Base-by-base conservation (phyloP, 2,329 filamentous ascomycete species). In the Exophiala viscosa region DNA sequence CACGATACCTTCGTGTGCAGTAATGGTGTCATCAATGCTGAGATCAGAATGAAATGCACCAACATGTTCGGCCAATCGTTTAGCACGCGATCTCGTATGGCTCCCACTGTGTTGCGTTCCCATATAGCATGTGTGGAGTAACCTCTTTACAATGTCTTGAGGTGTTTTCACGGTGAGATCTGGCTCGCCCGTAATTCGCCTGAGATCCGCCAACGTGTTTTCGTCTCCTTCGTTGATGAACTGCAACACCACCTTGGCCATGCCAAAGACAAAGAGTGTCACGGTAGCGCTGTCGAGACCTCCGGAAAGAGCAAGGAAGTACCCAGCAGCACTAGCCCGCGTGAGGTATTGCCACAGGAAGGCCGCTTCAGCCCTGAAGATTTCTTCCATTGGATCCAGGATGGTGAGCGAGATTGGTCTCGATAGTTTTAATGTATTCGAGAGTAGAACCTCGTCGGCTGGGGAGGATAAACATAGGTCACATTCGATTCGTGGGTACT, bases 101-200 rank as follows among this genome's bases (percentile, higher is more conserved):
- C 73, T 70, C 45, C 80, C 84, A 38, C 85, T 85, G 57, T 86
- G 81, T 60, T 76, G 72, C 64, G 84, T 90, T 9, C 86, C 87
- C 82, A 89, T 86, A 68, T 83, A 88, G 42, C 77, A 75, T 1
- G 84, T 88, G 59, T 80, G 76, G 60, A 87, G 83, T 35, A 86
- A 74, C 2, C 73, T 69, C 45, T 73, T 71, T 61, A 76, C 83
- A 33, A 88, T 74, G 49, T 86, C 81, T 61, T 87, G 73, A 78
- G 83, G 82, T 11, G 69, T 72, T 50, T 67, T 73, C 13, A 75
- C 70, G 40, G 71, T 70, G 3, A 66, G 65, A 31, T 48, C 23
- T 41, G 35, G 35, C 13, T 50, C 48, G 11, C 55, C 55, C 2
- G 55, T 58, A 20, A 68, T 55, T 8, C 66, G 61, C 15, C 59